Conservation (phyloP, 2,329 filamentous ascomycete species). For the Botrytis aclada region DNA sequence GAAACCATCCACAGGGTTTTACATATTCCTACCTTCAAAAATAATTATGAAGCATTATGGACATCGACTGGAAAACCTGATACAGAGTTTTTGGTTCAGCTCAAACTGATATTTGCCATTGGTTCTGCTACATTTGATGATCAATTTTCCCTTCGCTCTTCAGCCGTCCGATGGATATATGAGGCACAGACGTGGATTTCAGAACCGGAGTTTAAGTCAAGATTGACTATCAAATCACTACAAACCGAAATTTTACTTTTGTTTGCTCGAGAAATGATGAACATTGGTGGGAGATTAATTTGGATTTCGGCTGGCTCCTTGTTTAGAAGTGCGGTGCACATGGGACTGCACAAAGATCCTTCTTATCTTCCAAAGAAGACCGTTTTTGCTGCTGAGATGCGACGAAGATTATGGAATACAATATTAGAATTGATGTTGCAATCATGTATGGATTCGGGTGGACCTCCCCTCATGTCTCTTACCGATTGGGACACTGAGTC, state of each 20-base stretch:
- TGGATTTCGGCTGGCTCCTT: conserved; percentile 49
- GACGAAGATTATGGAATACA: conserved; percentile 52
- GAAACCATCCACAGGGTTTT: conserved; percentile 50
- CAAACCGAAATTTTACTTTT: conserved; percentile 48
- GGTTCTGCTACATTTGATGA: conserved; percentile 52
- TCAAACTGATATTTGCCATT: conserved; percentile 58
- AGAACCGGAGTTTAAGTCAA: conserved; percentile 51
- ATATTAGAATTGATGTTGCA: conserved; percentile 49
- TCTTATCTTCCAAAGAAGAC: conserved; percentile 39
- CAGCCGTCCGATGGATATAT: conserved; percentile 55
- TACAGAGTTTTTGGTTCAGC: conserved; percentile 50
- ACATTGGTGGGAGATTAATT: conserved; percentile 45
- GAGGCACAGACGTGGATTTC: conserved; percentile 55
- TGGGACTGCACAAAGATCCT: conserved; percentile 52
- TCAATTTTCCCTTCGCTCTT: conserved; percentile 47
- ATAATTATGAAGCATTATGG: conserved; percentile 53
- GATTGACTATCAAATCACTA: conserved; percentile 48
- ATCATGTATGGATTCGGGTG: conserved; percentile 46
- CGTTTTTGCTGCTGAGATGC: conserved; percentile 45
- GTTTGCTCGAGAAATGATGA: conserved; percentile 42
- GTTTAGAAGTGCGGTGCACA: conserved; percentile 46
- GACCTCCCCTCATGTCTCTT: conserved; percentile 43
- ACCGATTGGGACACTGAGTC: conserved; percentile 49
- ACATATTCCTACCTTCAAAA: conserved; percentile 49
- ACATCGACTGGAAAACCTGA: conserved; percentile 34